Base-by-base conservation (phyloP, 495 filamentous ascomycete species). In the Echria macrotheca region DNA sequence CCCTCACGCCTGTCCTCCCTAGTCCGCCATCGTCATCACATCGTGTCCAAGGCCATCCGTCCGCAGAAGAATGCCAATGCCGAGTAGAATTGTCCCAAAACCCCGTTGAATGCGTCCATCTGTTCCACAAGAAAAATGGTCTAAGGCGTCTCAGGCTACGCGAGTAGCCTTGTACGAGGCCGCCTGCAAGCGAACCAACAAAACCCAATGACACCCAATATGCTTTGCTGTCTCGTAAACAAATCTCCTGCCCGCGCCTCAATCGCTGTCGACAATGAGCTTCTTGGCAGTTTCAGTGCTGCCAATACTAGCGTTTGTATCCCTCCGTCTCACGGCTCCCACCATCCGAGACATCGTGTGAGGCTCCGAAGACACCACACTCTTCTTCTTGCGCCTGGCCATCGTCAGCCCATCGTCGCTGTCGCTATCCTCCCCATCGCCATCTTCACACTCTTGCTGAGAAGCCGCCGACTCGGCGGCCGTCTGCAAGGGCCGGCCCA, bases 261-360 rank as follows among this genome's bases (percentile, higher is more conserved):
- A 63, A 23, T 65, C 64, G 52, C 56, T 58, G 53, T 67, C 62
- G 10, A 69, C 61, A 31, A 60, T n/a, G 17, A 80, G 43, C 59
- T 77, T 79, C 63, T 78, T 79, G 29, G 77, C 77, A 36, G 77
- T 80, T 29, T 78, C 77, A 3, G 73, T 77, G 52, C 75, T 78
- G 36, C 69, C 69, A 12, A 75, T 70, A 35, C 72, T 76, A 1
- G 69, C 70, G 49, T 77, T 75, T 0, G 76, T 79, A 50, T 73
- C 70, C 25, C 76, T 67, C 25, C 77, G 60, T 48, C 61, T 64
- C 15, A 68, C 49, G 35, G 49, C 59, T 38, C 64, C 60, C 9
- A 66, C 22, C 22, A 67, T 53, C 29, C 55, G 63, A 29, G 64
- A 58, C 19, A 66, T 48, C 14, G 64, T 62, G 37, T 54, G 63